These are phyloP conservation scores for Avicennia marina DNA, from an alignment of 257 asterid genomes.

Conservation along the genomic window DNA sequence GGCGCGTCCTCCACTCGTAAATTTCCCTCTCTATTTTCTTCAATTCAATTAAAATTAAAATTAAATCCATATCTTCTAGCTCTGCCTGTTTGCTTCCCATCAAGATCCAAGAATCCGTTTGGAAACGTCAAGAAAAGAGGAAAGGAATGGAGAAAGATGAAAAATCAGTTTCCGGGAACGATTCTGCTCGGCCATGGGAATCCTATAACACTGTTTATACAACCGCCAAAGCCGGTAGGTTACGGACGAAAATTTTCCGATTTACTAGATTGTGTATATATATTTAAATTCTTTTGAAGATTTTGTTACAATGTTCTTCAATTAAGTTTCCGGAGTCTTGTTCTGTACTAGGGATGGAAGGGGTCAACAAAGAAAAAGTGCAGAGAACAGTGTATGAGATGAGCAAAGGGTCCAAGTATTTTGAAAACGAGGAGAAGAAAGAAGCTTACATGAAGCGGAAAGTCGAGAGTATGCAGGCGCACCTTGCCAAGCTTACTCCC, in stretches of 20 bases:
- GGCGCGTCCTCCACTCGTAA: too few species aligned
- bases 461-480: slow-evolving; percentile 65
- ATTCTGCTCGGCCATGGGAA: slow-evolving; percentile 77
- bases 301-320: not conserved
- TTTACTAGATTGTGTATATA: too few species aligned
- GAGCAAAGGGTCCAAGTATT: slow-evolving; percentile 97
- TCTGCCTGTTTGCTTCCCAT: too few species aligned
- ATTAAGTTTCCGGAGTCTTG: slow-evolving; percentile 4
- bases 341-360: slow-evolving; percentile 78
- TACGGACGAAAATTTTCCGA: too few species aligned
- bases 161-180: slow-evolving; percentile 27
- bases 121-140: too few species aligned
- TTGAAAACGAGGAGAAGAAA: slow-evolving; percentile 80
- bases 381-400: slow-evolving; percentile 92
- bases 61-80: too few species aligned
- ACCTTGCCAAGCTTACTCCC: slow-evolving; percentile 52
- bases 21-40: too few species aligned
- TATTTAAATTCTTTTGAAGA: too few species aligned
- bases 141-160: slow-evolving; percentile 38
- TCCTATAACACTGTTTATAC: slow-evolving; percentile 89
- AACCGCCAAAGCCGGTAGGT: slow-evolving; percentile 86
- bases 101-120: not conserved
- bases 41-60: too few species aligned
- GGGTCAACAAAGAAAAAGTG: slow-evolving; percentile 97
- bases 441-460: slow-evolving; percentile 78